phyloP scores from a whole-genome alignment of 1,139 yeast species.

The Lodderomyces beijingensis region DNA sequence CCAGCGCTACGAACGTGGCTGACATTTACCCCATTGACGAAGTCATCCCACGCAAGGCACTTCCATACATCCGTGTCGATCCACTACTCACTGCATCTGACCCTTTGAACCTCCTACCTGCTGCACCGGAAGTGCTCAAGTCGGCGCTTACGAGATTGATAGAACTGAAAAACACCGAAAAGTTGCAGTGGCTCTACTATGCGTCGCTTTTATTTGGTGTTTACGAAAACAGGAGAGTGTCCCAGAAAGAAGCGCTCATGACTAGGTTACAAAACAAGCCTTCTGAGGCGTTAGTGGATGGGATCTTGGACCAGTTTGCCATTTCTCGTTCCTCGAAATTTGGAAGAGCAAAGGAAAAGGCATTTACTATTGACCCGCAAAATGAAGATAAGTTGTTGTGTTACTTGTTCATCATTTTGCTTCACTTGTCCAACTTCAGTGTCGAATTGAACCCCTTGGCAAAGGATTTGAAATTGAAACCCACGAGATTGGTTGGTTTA shows the following conservation, averaged over 20 bases:
- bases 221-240: conserved; percentile 65
- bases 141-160: conserved; percentile 43
- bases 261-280: conserved; percentile 60
- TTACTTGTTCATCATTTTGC: conserved; percentile 64
- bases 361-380: conserved; percentile 77
- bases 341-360: conserved; percentile 71
- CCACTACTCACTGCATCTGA: conserved; percentile 49
- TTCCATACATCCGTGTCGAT: conserved; percentile 59
- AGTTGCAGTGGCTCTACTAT: conserved; percentile 69
- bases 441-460: conserved; percentile 81
- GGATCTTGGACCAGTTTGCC: conserved; percentile 67
- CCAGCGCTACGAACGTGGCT: conserved; percentile 73
- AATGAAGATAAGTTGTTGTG: conserved; percentile 84
- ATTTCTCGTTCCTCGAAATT: conserved; percentile 58
- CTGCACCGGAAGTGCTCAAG: conserved; percentile 51
- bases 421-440: conserved; percentile 73
- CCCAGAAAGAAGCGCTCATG: conserved; percentile 55
- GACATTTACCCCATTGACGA: conserved; percentile 73
- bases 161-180: conserved; percentile 45
- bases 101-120: conserved; percentile 58
- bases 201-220: conserved; percentile 77
- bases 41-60: conserved; percentile 67
- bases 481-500: conserved; percentile 63
- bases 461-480: conserved; percentile 78
- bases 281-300: conserved; percentile 70